Percentiles rank a stretch among this genome's conserved stretches.
These are phyloP conservation scores for Cichorium intybus DNA, from an alignment of 140 eudicot genomes.

Conservation along the genomic window DNA sequence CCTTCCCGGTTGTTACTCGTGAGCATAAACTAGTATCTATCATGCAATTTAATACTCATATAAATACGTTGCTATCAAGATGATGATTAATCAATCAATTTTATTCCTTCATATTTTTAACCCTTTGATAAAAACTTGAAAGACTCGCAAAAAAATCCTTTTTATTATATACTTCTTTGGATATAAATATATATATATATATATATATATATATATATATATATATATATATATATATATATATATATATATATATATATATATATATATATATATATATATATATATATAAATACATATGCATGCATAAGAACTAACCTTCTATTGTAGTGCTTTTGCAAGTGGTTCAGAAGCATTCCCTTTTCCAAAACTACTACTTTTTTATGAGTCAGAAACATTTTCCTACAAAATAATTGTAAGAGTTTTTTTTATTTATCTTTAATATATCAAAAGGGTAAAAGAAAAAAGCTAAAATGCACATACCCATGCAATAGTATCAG, in stretches of 20 bases:
- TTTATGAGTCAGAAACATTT: constrained; percentile 31
- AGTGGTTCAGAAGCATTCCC: constrained; percentile 62
- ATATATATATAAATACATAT: constrained; percentile 6
- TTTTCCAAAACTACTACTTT: constrained; percentile 23
- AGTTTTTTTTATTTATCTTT: background rate
- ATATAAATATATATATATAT: background rate
- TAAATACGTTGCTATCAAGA: no score
- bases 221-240: no score
- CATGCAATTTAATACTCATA: no score
- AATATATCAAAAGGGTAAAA: constrained; percentile 6
- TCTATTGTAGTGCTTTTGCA: constrained; percentile 86
- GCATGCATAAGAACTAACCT: no score
- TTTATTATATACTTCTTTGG: background rate
- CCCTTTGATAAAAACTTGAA: background rate
- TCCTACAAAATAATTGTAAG: constrained; percentile 37
- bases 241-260: no score
- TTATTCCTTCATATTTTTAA: background rate
- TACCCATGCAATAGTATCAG: constrained; percentile 48
- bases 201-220: no score
- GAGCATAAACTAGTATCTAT: no score
- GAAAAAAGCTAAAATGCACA: constrained; percentile 1
- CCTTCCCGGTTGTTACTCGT: no score
- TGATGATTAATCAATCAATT: background rate
- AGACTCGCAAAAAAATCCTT: constrained; percentile 32
- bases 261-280: no score